Conservation (phyloP, 2,329 filamentous ascomycete species). For the Fusarium burgessii region DNA sequence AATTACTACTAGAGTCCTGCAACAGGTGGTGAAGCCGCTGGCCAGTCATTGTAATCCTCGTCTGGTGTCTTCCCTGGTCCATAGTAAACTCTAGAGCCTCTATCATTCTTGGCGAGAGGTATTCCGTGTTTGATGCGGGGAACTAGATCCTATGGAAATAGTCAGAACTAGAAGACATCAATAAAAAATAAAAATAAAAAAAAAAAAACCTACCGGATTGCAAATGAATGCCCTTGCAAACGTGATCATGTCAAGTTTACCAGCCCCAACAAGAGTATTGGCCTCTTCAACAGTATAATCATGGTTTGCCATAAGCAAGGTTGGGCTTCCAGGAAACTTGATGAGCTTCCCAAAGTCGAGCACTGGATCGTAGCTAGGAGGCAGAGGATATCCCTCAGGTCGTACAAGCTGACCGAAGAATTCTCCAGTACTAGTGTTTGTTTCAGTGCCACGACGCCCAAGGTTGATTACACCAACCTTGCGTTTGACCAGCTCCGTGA, state of each 20-base stretch:
- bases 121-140: not conserved
- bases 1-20: too few species aligned
- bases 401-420: not conserved
- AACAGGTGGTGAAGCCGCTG: not conserved
- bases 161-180: not conserved
- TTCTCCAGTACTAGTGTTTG: not conserved
- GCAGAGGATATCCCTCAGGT: not conserved
- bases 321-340: constrained; percentile 1
- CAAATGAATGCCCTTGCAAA: constrained; percentile 7
- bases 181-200: too few species aligned
- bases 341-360: constrained; percentile 8
- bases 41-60: constrained; percentile 22
- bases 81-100: constrained; percentile 3
- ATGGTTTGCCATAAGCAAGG: constrained; percentile 15
- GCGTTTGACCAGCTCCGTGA: not conserved
- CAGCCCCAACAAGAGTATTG: not conserved
- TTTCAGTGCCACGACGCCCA: constrained; percentile 1
- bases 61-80: not conserved
- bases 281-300: constrained; percentile 9
- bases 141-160: not conserved
- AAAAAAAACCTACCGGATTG: constrained; percentile 1
- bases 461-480: constrained; percentile 7
- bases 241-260: constrained; percentile 3
- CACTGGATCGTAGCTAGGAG: constrained; percentile 4
- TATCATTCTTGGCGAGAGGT: not conserved